Conservation (phyloP, 192 early-diverging fungal species). For the Rhizophlyctis rosea region DNA sequence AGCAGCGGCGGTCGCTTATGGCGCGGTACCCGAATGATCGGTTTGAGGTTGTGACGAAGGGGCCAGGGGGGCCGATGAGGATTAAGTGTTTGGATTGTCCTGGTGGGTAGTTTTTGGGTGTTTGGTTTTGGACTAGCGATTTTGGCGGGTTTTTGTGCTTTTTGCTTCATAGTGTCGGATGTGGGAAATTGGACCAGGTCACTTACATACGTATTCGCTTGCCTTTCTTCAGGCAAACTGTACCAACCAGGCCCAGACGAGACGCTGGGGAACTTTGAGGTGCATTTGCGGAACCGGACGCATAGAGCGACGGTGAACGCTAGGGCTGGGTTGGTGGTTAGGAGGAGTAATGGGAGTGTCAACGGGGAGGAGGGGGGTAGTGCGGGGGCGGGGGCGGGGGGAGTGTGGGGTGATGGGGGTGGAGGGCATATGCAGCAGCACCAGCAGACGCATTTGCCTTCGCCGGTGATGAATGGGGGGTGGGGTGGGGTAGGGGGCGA, state of each 20-base stretch:
- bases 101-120: slow-evolving; percentile 9
- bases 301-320: slow-evolving; percentile 23
- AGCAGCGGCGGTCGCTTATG: slow-evolving; percentile 23
- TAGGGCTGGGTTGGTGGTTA: not conserved
- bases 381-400: not conserved
- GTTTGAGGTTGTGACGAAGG: slow-evolving; percentile 44
- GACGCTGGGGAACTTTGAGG: slow-evolving; percentile 49
- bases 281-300: slow-evolving; percentile 46
- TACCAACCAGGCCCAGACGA: slow-evolving; percentile 46
- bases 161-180: too few relatives aligned
- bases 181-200: slow-evolving; percentile 2
- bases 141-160: too few relatives aligned
- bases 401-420: not conserved
- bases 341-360: not conserved
- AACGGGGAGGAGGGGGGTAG: slow-evolving; percentile 1
- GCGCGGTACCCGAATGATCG: slow-evolving; percentile 43
- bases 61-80: slow-evolving; percentile 29
- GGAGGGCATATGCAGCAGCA: too few relatives aligned
- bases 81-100: slow-evolving; percentile 50
- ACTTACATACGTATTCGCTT: not conserved
- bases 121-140: too few relatives aligned
- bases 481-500: too few relatives aligned
- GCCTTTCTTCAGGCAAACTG: slow-evolving; percentile 36
- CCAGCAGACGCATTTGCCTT: too few relatives aligned
- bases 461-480: too few relatives aligned